Base-by-base conservation (phyloP, 495 filamentous ascomycete species). In the Barbatosphaeria neglecta region DNA sequence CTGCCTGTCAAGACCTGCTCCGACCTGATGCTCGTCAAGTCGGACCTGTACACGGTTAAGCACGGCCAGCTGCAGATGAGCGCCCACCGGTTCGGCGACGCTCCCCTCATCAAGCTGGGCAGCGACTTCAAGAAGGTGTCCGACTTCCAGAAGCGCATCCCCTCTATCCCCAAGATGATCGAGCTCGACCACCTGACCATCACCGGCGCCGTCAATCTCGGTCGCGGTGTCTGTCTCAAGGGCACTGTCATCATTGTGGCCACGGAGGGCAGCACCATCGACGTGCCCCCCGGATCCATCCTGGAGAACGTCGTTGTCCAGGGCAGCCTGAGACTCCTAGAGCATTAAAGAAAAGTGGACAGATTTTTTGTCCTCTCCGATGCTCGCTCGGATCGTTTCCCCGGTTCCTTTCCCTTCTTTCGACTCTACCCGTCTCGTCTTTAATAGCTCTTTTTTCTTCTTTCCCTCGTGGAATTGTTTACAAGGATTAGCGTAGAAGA, bases 41-140 rank as follows among this genome's bases (percentile, higher is more conserved):
- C 90, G 41, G 93, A 99, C 62, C 82, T 99, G 38, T 99, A 99
- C 83, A 93, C 88, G n/a, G 78, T 99, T 55, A 89, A 96, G 83
- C 92, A 99, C 72, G 92, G 92, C 58, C 90, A 97, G 72, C 77
- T 99, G 48, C 73, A 95, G 59, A 93, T 99, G 70, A 92, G 94
- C 77, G 80, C 86, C 50, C 87, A 79, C 76, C 86, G 92, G 53
- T 97, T 99, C 65, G 92, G 93, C 52, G 89, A 90, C 52, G 93
- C 94, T n/a, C 92, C 92, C 47, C 79, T 99, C 55, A 97, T 99
- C 76, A 99, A 99, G 83, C 86, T 99, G 28, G 92, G 92, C 54
- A 81, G 75, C 55, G 92, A 99, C 78, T 99, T 97, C 80, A 99
- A 99, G 85, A 99, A 99, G 81, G 92, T 99, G 25, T 96, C 90